Percentiles rank a stretch among this genome's conserved stretches.
Conservation (phyloP, 768 basidiomycete species). For the Calocera viscosa region DNA sequence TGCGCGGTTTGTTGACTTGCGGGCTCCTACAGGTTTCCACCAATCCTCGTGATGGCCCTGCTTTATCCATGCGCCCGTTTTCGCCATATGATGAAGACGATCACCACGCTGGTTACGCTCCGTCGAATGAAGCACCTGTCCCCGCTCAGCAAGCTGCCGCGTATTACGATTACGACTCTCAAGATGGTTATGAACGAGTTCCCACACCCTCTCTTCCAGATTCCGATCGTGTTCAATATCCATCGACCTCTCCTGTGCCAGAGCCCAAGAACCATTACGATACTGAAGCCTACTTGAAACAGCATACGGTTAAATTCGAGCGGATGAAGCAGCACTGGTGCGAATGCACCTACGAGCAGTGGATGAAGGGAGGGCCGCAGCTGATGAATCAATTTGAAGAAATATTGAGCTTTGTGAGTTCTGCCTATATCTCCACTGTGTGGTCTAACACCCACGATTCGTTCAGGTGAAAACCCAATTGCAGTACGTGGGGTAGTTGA, state of each 20-base stretch:
- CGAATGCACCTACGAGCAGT: background rate
- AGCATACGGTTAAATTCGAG: background rate
- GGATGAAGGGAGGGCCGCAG: background rate
- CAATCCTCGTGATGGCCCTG: background rate
- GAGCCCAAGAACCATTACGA: background rate
- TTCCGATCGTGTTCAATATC: background rate
- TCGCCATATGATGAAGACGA: no score
- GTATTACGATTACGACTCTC: slow-evolving; percentile 8
- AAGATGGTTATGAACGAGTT: background rate
- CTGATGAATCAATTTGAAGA: background rate
- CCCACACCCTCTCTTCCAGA: no score
- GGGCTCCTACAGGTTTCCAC: background rate
- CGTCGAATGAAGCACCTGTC: background rate
- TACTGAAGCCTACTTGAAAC: background rate
- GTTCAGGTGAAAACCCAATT: background rate
- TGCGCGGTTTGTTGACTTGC: background rate
- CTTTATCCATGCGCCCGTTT: no score
- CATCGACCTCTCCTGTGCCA: background rate
- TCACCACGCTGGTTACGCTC: no score
- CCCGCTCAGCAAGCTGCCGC: background rate
- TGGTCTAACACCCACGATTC: background rate
- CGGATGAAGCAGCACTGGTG: background rate
- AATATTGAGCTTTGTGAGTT: background rate
- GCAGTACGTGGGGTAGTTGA: background rate
- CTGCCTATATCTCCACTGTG: background rate